Percentiles rank a stretch among this genome's conserved stretches.
Evolutionary conservation across 2,329 filamentous ascomycete genomes (phyloP).

Genomic region (Sporothrix mexicana): DNA sequence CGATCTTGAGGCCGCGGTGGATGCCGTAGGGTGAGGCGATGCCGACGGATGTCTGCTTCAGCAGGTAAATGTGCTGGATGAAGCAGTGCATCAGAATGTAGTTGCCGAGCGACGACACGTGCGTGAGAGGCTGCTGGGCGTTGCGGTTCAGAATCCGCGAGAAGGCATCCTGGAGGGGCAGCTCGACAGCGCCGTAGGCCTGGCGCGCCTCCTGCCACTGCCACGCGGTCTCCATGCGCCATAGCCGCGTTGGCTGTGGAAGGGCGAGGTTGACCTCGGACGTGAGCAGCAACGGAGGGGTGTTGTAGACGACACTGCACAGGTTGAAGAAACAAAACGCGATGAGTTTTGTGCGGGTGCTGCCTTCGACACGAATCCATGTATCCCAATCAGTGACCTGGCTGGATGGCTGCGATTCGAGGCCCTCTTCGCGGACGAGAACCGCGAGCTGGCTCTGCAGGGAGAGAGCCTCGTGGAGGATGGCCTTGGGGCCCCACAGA

Average conservation of each 20-base stretch:
- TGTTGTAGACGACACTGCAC: slow-evolving; percentile 67
- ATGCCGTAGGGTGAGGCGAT: slow-evolving; percentile 56
- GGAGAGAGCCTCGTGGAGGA: slow-evolving; percentile 64
- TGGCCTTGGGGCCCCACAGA: slow-evolving; percentile 65
- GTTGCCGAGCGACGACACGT: slow-evolving; percentile 67
- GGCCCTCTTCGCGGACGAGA: slow-evolving; percentile 63
- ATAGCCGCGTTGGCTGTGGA: slow-evolving; percentile 61
- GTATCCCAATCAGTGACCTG: slow-evolving; percentile 61
- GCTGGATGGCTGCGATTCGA: slow-evolving; percentile 56
- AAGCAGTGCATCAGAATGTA: slow-evolving; percentile 75
- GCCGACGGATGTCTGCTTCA: slow-evolving; percentile 66
- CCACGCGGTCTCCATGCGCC: slow-evolving; percentile 63
- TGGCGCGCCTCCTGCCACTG: slow-evolving; percentile 66
- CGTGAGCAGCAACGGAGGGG: slow-evolving; percentile 62
- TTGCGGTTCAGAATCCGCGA: slow-evolving; percentile 60
- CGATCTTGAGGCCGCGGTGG: slow-evolving; percentile 57
- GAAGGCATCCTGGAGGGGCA: slow-evolving; percentile 63
- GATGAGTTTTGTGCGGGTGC: slow-evolving; percentile 64
- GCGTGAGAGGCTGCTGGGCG: slow-evolving; percentile 54
- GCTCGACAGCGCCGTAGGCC: slow-evolving; percentile 56
- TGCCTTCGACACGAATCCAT: slow-evolving; percentile 64
- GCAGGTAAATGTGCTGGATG: slow-evolving; percentile 73
- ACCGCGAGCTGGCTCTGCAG: slow-evolving; percentile 64
- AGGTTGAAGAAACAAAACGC: slow-evolving; percentile 68
- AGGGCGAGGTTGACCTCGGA: slow-evolving; percentile 63